Percentiles rank a stretch among this genome's conserved stretches.
Conservation (phyloP, 768 basidiomycete species). For the Termitomyces sp. region DNA sequence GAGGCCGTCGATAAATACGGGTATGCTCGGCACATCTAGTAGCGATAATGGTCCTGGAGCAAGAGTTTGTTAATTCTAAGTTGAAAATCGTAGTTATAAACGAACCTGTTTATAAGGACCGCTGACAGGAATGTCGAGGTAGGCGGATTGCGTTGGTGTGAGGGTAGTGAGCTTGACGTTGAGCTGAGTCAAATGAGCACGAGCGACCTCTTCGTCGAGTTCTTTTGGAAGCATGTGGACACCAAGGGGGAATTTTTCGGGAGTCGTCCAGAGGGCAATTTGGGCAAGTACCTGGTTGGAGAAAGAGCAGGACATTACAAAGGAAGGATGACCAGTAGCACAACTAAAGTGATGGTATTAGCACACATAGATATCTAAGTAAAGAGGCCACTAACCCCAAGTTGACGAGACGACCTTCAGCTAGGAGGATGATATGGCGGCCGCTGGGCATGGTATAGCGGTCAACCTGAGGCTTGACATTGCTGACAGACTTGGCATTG, state of each 20-base stretch:
- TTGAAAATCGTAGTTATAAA: neutral
- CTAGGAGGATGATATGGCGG: constrained; percentile 94
- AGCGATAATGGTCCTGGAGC: constrained; percentile 37
- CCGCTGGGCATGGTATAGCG: constrained; percentile 91
- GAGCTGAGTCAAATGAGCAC: constrained; percentile 87
- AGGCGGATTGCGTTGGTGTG: constrained; percentile 68
- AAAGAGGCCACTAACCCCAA: constrained; percentile 60
- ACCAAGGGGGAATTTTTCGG: constrained; percentile 89
- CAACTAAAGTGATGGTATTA: constrained; percentile 43
- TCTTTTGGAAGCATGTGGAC: constrained; percentile 99
- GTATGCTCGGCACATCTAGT: constrained; percentile 30
- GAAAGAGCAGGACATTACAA: constrained; percentile 99
- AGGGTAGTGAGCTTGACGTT: constrained; percentile 91
- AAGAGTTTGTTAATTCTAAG: neutral
- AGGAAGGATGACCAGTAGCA: constrained; percentile 97
- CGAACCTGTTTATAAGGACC: constrained; percentile 62
- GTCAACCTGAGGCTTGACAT: constrained; percentile 99
- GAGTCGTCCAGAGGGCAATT: constrained; percentile 95
- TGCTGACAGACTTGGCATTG: constrained; percentile 76
- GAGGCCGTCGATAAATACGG: constrained; percentile 56
- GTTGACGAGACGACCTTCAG: constrained; percentile 99
- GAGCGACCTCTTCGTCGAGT: constrained; percentile 98
- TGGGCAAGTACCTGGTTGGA: constrained; percentile 97
- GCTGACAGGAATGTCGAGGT: constrained; percentile 83
- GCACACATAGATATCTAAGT: neutral